Evolutionary conservation across 2,329 filamentous ascomycete genomes (phyloP).

Genomic region (Exophiala lecanii-corni): DNA sequence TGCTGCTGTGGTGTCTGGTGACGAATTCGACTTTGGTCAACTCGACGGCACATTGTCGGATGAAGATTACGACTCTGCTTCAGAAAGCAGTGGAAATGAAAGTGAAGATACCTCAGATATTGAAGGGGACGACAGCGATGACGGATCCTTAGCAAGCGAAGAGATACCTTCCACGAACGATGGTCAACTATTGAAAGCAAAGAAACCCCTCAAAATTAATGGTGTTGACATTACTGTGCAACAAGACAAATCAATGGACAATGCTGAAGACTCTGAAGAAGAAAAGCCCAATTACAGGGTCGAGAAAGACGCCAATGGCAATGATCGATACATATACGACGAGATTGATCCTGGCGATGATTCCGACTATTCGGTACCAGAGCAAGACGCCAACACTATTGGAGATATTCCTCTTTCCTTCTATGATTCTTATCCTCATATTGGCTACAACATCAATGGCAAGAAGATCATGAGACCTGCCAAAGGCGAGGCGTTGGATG

Average conservation of each 20-base stretch:
- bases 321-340: slow-evolving; percentile 82
- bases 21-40: slow-evolving; percentile 50
- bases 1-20: slow-evolving; percentile 52
- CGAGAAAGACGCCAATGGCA: slow-evolving; percentile 81
- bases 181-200: slow-evolving; percentile 12
- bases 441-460: slow-evolving; percentile 98
- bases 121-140: slow-evolving; percentile 32
- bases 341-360: slow-evolving; percentile 95
- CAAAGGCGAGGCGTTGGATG: slow-evolving; percentile 87
- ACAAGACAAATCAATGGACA: background rate
- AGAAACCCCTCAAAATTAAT: background rate
- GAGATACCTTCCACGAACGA: slow-evolving; percentile 30
- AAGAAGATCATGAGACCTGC: slow-evolving; percentile 97
- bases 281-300: slow-evolving; percentile 53
- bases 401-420: slow-evolving; percentile 90
- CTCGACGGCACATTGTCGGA: slow-evolving; percentile 42
- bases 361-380: slow-evolving; percentile 85
- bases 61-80: slow-evolving; percentile 38
- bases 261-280: slow-evolving; percentile 32
- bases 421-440: slow-evolving; percentile 96
- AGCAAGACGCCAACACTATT: slow-evolving; percentile 80
- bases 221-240: background rate
- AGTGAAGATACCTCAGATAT: slow-evolving; percentile 21
- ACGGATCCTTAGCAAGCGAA: slow-evolving; percentile 29
- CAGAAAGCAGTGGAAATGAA: slow-evolving; percentile 33